Conservation (phyloP, 805 yeast species). For the Kurtzmaniella fragi region DNA sequence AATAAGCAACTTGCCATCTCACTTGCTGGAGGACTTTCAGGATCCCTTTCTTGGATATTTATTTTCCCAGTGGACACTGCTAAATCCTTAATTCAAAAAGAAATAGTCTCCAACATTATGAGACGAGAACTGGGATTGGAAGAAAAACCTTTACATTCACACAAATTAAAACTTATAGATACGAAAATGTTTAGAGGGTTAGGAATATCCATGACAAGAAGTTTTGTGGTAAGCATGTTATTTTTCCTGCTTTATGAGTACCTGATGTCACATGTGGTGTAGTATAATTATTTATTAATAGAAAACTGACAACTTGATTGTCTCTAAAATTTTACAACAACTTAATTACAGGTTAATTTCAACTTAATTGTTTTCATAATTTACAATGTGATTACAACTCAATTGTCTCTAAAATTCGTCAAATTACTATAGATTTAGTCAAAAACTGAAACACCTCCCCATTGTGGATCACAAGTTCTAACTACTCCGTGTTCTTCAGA, state of each 20-base stretch:
- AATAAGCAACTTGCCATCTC: conserved; percentile 26
- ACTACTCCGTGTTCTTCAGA: conserved; percentile 25
- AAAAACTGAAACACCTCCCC: conserved; percentile 3
- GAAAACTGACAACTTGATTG: too few species aligned
- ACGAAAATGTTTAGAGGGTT: conserved; percentile 68
- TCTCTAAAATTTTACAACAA: too few species aligned
- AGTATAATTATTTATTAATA: conserved; percentile 5
- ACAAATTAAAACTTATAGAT: conserved; percentile 27
- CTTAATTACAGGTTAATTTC: too few species aligned
- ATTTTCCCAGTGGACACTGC: conserved; percentile 81
- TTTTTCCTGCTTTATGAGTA: conserved; percentile 72
- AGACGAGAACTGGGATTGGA: conserved; percentile 43
- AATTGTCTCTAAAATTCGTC: too few species aligned
- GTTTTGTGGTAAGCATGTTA: conserved; percentile 68
- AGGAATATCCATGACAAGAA: conserved; percentile 67
- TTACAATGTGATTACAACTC: too few species aligned
- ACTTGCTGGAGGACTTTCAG: conserved; percentile 76
- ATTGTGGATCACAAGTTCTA: conserved; percentile 15
- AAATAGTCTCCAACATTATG: conserved; percentile 63
- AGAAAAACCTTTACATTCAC: conserved; percentile 27
- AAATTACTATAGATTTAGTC: too few species aligned
- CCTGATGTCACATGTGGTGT: conserved; percentile 53
- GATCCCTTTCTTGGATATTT: conserved; percentile 66
- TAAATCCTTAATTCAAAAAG: conserved; percentile 71
- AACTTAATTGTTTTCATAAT: too few species aligned